phyloP scores from a whole-genome alignment of 2,329 filamentous ascomycete species.

The Exophiala sideris region DNA sequence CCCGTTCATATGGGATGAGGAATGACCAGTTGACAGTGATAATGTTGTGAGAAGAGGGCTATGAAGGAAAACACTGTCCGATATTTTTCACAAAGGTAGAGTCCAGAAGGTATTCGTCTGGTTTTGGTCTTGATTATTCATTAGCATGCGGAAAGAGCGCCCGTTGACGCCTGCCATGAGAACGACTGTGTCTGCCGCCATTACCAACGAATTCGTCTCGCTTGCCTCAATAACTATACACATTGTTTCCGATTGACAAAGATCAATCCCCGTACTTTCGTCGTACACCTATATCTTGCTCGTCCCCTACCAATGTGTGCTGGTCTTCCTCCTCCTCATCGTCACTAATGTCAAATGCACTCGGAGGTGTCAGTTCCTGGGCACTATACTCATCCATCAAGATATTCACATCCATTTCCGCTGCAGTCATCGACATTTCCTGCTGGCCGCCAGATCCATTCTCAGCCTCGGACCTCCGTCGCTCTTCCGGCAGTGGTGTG shows the following conservation, averaged over 20 bases:
- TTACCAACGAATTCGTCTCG: no score
- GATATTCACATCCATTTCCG: constrained; percentile 13
- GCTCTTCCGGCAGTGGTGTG: constrained; percentile 12
- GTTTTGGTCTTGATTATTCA: no score
- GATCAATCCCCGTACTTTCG: background rate
- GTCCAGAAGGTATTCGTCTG: no score
- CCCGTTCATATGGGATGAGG: no score
- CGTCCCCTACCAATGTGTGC: background rate
- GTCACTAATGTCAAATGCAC: constrained; percentile 12
- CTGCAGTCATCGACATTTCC: constrained; percentile 9
- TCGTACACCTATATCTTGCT: background rate
- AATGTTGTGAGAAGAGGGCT: no score
- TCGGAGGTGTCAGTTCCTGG: constrained; percentile 2
- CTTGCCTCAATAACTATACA: no score
- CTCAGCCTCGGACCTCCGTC: background rate
- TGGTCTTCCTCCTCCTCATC: constrained; percentile 5
- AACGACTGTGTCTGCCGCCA: no score
- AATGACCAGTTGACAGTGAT: no score
- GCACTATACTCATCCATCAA: constrained; percentile 9
- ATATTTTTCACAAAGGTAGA: background rate
- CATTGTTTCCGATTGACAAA: no score
- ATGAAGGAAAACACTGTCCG: background rate
- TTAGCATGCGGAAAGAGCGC: no score
- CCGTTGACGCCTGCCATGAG: no score
- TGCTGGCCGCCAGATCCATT: background rate